A percentile compares a stretch with the other conserved stretches of the same genome.
Conservation (phyloP, 805 yeast genomes). For the Suhomyces emberorum region DNA sequence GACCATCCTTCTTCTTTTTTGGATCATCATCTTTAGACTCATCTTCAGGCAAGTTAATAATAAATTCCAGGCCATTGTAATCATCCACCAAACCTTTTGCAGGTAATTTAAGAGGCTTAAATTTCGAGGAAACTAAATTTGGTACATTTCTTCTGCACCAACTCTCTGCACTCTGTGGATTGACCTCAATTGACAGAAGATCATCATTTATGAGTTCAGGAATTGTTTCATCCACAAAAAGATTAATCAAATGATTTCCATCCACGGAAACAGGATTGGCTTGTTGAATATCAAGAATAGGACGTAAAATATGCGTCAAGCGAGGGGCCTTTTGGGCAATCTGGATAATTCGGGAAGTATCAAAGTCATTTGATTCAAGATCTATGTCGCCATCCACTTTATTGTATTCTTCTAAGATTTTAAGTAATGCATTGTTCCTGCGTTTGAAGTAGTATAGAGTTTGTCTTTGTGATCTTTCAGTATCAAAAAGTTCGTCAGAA, state of each 20-base stretch:
- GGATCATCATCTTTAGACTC: not conserved
- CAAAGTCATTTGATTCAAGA: not conserved
- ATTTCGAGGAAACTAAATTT: slow-evolving; percentile 31
- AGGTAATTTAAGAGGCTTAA: slow-evolving; percentile 28
- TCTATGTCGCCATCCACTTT: slow-evolving; percentile 4
- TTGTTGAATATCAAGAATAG: not conserved
- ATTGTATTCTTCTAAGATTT: slow-evolving; percentile 21
- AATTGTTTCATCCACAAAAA: slow-evolving; percentile 32
- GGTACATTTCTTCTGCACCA: slow-evolving; percentile 39
- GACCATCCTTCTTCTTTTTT: slow-evolving; percentile 7
- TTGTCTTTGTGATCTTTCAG: slow-evolving; percentile 35
- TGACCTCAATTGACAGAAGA: slow-evolving; percentile 29
- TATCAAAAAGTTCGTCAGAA: slow-evolving; percentile 25
- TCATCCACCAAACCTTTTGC: slow-evolving; percentile 16
- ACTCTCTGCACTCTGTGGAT: slow-evolving; percentile 37
- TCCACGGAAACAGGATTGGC: slow-evolving; percentile 9
- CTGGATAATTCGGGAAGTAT: not conserved
- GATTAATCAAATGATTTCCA: slow-evolving; percentile 20
- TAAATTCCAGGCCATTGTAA: slow-evolving; percentile 2
- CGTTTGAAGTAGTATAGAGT: slow-evolving; percentile 32
- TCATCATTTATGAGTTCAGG: slow-evolving; percentile 40
- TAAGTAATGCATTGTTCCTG: slow-evolving; percentile 36
- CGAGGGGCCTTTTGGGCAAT: slow-evolving; percentile 14
- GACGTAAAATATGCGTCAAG: not conserved
- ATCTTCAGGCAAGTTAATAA: not conserved